phyloP scores from a whole-genome alignment of 1,284 basidiomycete genomes.

The Microbotryum saponariae region DNA sequence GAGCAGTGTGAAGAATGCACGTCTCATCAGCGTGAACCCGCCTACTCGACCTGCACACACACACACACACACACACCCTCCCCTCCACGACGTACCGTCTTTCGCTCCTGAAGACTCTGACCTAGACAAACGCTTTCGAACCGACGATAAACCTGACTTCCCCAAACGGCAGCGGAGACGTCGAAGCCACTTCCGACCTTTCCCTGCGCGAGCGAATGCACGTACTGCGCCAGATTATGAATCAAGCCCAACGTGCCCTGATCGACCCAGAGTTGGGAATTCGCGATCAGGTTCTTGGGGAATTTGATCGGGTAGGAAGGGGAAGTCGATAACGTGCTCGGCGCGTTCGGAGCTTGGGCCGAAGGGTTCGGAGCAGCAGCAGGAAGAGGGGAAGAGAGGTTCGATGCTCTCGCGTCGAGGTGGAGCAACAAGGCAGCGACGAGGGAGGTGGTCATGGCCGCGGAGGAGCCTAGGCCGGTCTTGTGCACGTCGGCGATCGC shows the following conservation, averaged over 20 bases:
- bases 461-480: constrained; percentile 93
- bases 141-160: constrained; percentile 85
- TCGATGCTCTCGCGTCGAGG: constrained; percentile 45
- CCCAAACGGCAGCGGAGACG: constrained; percentile 86
- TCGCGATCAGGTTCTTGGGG: too few relatives aligned
- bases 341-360: constrained; percentile 10
- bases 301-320: not conserved
- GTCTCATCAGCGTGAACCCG: too few relatives aligned
- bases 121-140: constrained; percentile 57
- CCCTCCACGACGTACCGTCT: too few relatives aligned
- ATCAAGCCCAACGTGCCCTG: constrained; percentile 55
- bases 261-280: not conserved
- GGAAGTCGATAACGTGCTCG: not conserved
- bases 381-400: not conserved
- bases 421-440: constrained; percentile 77
- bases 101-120: too few relatives aligned
- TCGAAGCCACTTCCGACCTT: constrained; percentile 98
- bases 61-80: too few relatives aligned
- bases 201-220: constrained; percentile 94
- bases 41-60: too few relatives aligned
- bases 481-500: constrained; percentile 79
- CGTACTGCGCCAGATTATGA: constrained; percentile 90
- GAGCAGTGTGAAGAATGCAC: too few relatives aligned
- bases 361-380: too few relatives aligned
- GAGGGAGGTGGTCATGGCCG: constrained; percentile 91